phyloP scores from a whole-genome alignment of 2,329 filamentous ascomycete genomes.

The Fusarium tanahbumbuense region DNA sequence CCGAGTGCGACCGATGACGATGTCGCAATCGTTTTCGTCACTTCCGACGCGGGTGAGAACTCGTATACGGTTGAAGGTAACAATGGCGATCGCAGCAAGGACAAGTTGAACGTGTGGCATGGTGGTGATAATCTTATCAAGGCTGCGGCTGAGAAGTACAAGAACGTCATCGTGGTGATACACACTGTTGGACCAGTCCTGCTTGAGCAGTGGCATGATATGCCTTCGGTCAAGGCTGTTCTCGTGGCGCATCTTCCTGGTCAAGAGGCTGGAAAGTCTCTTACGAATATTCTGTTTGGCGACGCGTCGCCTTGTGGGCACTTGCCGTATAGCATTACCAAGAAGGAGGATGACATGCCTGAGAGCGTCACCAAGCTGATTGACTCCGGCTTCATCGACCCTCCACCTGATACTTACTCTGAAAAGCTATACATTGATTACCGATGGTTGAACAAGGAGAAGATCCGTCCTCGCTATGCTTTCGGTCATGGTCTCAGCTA shows the following conservation, averaged over 20 bases:
- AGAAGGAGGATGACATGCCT: conserved; percentile 76
- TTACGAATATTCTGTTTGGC: conserved; percentile 84
- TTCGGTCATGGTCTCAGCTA: conserved; percentile 91
- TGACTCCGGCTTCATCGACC: conserved; percentile 65
- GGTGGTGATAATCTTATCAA: conserved; percentile 82
- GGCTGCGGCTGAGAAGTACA: conserved; percentile 69
- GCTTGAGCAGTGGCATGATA: conserved; percentile 82
- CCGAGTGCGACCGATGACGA: conserved; percentile 66
- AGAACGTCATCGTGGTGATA: conserved; percentile 80
- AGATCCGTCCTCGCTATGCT: conserved; percentile 80
- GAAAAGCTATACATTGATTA: conserved; percentile 93
- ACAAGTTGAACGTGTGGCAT: conserved; percentile 71
- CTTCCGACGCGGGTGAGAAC: conserved; percentile 87
- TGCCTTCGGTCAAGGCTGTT: conserved; percentile 81
- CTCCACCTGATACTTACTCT: conserved; percentile 84
- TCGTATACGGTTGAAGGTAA: conserved; percentile 68
- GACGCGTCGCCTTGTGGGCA: conserved; percentile 80
- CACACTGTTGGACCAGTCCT: conserved; percentile 88
- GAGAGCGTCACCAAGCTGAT: conserved; percentile 57
- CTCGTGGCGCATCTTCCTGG: conserved; percentile 88
- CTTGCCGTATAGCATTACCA: conserved; percentile 88
- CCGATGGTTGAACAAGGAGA: conserved; percentile 83
- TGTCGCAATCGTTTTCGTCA: conserved; percentile 87
- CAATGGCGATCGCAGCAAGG: conserved; percentile 81
- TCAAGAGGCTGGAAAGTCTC: conserved; percentile 85